These are phyloP conservation scores for Clarireedia paspali DNA, from an alignment of 2,329 filamentous ascomycete species.

Conservation along the genomic window DNA sequence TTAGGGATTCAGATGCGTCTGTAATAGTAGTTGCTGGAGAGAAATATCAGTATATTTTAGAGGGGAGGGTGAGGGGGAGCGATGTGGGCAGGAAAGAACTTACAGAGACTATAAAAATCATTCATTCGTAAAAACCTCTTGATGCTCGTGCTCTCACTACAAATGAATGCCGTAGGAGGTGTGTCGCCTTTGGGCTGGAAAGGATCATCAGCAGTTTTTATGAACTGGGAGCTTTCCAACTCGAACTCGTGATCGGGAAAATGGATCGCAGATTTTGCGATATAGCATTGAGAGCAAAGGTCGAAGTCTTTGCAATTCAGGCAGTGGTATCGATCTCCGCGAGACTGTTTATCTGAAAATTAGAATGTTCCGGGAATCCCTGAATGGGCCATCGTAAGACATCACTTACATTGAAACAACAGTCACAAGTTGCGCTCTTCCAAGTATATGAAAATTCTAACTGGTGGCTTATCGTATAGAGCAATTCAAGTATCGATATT, in stretches of 20 bases:
- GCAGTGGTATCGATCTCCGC: neutral
- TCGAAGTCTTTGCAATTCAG: neutral
- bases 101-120: neutral
- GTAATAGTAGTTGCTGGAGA: neutral
- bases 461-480: neutral
- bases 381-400: neutral
- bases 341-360: neutral
- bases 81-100: neutral
- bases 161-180: neutral
- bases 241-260: neutral
- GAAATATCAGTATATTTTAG: neutral
- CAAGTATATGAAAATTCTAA: neutral
- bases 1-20: neutral
- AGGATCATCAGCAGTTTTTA: neutral
- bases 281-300: neutral
- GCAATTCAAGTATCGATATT: neutral
- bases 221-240: neutral
- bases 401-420: neutral
- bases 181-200: neutral
- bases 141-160: neutral
- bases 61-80: neutral
- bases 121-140: neutral
- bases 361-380: too few relatives aligned
- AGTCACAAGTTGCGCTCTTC: neutral
- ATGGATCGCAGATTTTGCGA: neutral